A percentile compares a stretch with the other conserved stretches of the same genome.
phyloP scores from a whole-genome alignment of 176 grass and related monocot genomes.

The Hordeum vulgare region DNA sequence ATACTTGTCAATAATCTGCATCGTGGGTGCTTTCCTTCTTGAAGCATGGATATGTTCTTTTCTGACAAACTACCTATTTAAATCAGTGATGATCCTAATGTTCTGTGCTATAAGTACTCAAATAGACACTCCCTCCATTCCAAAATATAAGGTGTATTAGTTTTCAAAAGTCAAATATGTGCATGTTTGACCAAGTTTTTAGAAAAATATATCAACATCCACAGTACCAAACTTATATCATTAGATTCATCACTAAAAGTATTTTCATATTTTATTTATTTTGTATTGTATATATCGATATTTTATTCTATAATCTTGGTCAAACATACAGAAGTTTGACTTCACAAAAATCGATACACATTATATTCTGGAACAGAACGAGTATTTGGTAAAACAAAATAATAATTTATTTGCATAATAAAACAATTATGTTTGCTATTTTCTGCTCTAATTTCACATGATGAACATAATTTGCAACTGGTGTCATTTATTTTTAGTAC shows the following conservation, averaged over 20 bases:
- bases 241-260: no score
- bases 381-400: not conserved
- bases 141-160: no score
- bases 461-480: not conserved
- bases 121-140: not conserved
- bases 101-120: constrained; percentile 7
- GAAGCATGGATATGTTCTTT: not conserved
- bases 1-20: constrained; percentile 94
- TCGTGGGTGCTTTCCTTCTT: constrained; percentile 47
- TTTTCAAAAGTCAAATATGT: no score
- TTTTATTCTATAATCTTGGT: no score
- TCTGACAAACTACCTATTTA: not conserved
- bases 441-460: not conserved
- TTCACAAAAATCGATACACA: no score
- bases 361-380: no score
- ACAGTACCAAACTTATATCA: no score
- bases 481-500: not conserved
- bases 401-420: constrained; percentile 12
- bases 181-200: no score
- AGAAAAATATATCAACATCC: no score
- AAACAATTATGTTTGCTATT: not conserved
- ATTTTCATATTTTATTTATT: no score
- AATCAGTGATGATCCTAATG: constrained; percentile 9
- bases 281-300: no score
- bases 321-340: no score